Conservation (phyloP, 2,329 filamentous ascomycete genomes). For the Botrytis fragariae region DNA sequence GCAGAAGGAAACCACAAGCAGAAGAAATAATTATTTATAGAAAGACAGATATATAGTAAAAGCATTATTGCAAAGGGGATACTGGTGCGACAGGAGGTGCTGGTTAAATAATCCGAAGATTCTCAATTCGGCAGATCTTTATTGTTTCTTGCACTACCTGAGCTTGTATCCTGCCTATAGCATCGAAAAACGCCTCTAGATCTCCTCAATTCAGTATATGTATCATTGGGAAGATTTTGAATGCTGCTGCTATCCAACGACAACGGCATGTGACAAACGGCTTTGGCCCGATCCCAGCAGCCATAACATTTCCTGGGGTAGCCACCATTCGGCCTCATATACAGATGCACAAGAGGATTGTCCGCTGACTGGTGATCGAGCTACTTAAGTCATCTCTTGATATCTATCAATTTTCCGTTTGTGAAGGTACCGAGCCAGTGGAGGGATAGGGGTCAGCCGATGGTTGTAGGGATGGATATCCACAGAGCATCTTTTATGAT, state of each 20-base stretch:
- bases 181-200: neutral
- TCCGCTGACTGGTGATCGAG: neutral
- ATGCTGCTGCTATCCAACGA: neutral
- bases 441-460: constrained; percentile 56
- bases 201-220: neutral
- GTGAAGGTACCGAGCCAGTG: constrained; percentile 49
- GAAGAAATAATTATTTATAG: neutral
- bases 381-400: neutral
- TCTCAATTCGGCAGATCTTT: neutral
- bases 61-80: neutral
- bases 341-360: neutral
- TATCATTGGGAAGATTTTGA: neutral
- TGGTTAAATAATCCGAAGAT: neutral
- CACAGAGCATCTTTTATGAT: neutral
- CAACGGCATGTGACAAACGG: neutral
- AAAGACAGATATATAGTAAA: neutral
- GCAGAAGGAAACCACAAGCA: neutral
- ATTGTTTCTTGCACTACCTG: neutral
- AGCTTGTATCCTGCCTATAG: neutral
- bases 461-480: constrained; percentile 51
- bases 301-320: neutral
- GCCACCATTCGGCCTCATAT: neutral
- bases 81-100: neutral
- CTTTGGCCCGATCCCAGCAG: neutral
- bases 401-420: constrained; percentile 42